phyloP scores from a whole-genome alignment of 2,329 filamentous ascomycete genomes.

The Penicillium sp. region DNA sequence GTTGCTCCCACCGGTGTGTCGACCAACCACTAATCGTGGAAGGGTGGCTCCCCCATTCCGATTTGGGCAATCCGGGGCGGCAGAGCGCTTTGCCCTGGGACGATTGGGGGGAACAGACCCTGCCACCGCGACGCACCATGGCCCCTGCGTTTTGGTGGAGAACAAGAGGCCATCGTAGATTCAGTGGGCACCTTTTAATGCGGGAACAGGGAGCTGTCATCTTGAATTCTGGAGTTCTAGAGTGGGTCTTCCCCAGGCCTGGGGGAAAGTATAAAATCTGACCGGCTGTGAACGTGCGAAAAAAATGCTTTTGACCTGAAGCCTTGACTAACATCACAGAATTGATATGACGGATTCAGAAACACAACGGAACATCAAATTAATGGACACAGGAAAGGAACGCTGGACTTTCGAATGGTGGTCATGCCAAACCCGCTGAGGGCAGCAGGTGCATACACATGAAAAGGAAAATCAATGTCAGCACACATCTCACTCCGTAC shows the following conservation, averaged over 20 bases:
- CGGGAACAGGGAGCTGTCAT: conserved; percentile 9
- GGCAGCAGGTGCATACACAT: too few species aligned
- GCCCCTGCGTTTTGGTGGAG: conserved; percentile 12
- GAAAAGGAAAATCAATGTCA: too few species aligned
- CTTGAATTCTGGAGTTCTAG: conserved; percentile 4
- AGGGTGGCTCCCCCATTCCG: conserved; percentile 6
- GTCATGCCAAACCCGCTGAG: conserved; percentile 2
- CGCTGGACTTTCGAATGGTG: conserved; percentile 15
- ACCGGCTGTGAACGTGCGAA: too few species aligned
- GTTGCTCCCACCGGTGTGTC: too few species aligned
- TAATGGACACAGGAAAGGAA: conserved; percentile 6
- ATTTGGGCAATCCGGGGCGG: conserved; percentile 6
- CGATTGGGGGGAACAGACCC: not conserved
- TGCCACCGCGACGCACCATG: not conserved
- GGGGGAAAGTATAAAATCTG: too few species aligned
- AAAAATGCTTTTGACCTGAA: too few species aligned
- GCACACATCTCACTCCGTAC: not conserved
- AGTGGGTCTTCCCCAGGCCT: too few species aligned
- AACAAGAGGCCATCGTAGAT: conserved; percentile 8
- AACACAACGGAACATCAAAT: too few species aligned
- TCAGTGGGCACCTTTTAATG: conserved; percentile 8
- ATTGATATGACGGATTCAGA: too few species aligned
- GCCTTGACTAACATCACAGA: too few species aligned
- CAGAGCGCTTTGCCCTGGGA: conserved; percentile 19
- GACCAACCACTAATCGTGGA: conserved; percentile 4